Conservation (phyloP, 2,329 filamentous ascomycete species). For the Xylaria sp. region DNA sequence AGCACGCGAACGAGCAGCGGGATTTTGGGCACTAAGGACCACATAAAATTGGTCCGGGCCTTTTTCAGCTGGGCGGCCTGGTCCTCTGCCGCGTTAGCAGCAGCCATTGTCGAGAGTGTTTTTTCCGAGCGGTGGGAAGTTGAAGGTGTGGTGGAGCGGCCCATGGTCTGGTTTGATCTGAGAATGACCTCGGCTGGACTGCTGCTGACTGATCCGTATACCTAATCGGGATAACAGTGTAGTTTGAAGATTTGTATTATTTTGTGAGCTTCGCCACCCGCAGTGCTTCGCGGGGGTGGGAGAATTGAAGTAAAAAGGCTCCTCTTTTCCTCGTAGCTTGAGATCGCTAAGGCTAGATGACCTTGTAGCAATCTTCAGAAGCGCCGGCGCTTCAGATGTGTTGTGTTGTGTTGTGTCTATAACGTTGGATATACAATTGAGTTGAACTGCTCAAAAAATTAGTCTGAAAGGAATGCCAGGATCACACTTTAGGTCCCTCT, state of each 20-base stretch:
- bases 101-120: not conserved
- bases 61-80: constrained; percentile 23
- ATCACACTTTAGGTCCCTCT: not conserved
- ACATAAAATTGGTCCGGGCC: constrained; percentile 31
- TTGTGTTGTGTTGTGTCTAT: not conserved
- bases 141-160: not conserved
- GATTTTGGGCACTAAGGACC: constrained; percentile 57
- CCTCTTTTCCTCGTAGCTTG: not conserved
- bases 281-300: not conserved
- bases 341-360: not conserved
- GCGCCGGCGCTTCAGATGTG: too few relatives aligned
- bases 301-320: not conserved
- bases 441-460: not conserved
- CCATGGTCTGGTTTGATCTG: not conserved
- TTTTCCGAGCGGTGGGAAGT: not conserved
- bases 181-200: not conserved
- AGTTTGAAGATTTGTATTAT: not conserved
- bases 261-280: not conserved
- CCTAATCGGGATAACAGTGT: not conserved
- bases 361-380: too few relatives aligned
- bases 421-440: not conserved
- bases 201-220: constrained; percentile 7
- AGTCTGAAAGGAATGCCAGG: not conserved
- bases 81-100: not conserved
- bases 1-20: constrained; percentile 68